These are phyloP conservation scores for Protea cynaroides DNA, from an alignment of 164 flowering plant genomes.

Conservation along the genomic window DNA sequence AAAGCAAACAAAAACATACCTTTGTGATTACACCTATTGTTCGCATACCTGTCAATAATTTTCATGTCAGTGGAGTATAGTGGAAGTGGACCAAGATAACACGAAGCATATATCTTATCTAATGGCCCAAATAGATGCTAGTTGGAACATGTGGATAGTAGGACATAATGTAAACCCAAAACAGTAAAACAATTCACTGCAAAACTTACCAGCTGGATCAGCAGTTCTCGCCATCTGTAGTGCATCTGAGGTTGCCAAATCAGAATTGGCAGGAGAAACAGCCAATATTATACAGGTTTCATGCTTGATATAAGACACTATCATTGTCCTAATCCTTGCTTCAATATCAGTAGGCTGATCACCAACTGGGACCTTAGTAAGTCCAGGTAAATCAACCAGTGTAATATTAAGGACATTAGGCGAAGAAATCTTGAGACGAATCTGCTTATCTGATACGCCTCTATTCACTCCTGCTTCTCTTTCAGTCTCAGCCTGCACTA, in stretches of 20 bases:
- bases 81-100: not conserved
- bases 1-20: conserved; percentile 23
- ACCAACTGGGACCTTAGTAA: conserved; percentile 57
- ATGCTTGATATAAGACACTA: conserved; percentile 35
- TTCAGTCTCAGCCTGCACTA: conserved; percentile 45
- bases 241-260: conserved; percentile 57
- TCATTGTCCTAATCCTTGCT: conserved; percentile 42
- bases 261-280: conserved; percentile 54
- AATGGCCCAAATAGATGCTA: not conserved
- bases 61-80: conserved; percentile 1
- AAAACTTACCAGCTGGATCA: conserved; percentile 44
- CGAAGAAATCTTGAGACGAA: conserved; percentile 41
- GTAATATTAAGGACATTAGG: conserved; percentile 54
- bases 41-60: conserved; percentile 32
- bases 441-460: conserved; percentile 45
- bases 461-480: conserved; percentile 50
- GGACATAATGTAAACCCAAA: not conserved
- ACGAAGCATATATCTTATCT: no score
- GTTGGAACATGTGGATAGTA: no score
- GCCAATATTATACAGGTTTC: conserved; percentile 46
- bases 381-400: conserved; percentile 53
- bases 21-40: conserved; percentile 59
- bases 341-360: conserved; percentile 58
- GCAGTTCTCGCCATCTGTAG: conserved; percentile 47
- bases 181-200: not conserved